Percentiles rank a stretch among this genome's conserved stretches.
These are phyloP conservation scores for Amesomyces nigricolor DNA, from an alignment of 2,329 filamentous ascomycete species.

Conservation along the genomic window DNA sequence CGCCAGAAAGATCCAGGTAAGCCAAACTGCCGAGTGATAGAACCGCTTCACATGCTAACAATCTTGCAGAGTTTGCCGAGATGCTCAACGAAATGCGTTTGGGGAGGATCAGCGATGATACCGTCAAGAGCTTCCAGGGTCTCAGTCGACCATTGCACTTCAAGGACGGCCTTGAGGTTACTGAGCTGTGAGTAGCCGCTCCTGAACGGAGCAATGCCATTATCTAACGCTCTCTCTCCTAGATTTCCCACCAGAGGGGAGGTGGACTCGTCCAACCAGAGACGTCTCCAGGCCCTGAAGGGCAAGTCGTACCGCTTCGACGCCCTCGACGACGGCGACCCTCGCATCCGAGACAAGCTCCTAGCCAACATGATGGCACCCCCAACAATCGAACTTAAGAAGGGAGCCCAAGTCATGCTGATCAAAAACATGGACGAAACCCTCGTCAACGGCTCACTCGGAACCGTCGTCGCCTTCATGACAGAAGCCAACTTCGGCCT, in stretches of 20 bases:
- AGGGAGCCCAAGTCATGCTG: slow-evolving; percentile 96
- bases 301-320: slow-evolving; percentile 64
- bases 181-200: slow-evolving; percentile 60
- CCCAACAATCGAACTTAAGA: slow-evolving; percentile 71
- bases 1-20: slow-evolving; percentile 78
- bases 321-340: slow-evolving; percentile 72
- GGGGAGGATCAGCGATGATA: slow-evolving; percentile 70
- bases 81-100: slow-evolving; percentile 99
- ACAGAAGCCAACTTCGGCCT: slow-evolving; percentile 38
- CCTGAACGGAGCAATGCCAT: background rate
- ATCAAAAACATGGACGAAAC: slow-evolving; percentile 97
- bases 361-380: slow-evolving; percentile 92
- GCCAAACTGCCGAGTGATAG: slow-evolving; percentile 20
- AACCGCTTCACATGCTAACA: slow-evolving; percentile 25
- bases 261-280: slow-evolving; percentile 79
- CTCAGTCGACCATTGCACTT: slow-evolving; percentile 67
- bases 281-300: slow-evolving; percentile 64
- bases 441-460: slow-evolving; percentile 89
- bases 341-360: slow-evolving; percentile 65
- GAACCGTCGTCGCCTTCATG: slow-evolving; percentile 78
- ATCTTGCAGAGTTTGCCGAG: slow-evolving; percentile 63
- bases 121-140: slow-evolving; percentile 68
- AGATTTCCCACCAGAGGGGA: slow-evolving; percentile 82
- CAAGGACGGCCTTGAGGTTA: slow-evolving; percentile 71
- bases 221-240: slow-evolving; percentile 24